Evolutionary conservation across 108 stramenopile species (phyloP).

Genomic region (Mayamaea pseudoterrestris): DNA sequence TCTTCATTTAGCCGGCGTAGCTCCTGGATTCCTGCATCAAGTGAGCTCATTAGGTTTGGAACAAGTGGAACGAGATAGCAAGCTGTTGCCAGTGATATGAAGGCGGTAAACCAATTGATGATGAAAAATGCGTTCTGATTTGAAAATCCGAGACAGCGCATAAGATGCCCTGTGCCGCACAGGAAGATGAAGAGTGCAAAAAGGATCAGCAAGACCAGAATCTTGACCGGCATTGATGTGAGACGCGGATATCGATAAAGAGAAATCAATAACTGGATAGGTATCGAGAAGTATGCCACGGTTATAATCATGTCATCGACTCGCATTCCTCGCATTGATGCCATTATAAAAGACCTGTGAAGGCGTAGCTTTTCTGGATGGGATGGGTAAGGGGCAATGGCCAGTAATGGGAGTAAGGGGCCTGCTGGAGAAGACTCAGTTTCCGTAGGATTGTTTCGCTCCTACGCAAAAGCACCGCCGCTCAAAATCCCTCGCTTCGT

Average conservation of each 20-base stretch:
- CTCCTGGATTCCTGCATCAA: constrained; percentile 13
- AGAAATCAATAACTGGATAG: constrained; percentile 28
- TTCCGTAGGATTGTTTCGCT: too few relatives aligned
- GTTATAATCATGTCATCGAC: constrained; percentile 26
- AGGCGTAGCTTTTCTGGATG: too few relatives aligned
- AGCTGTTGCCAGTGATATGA: constrained; percentile 23
- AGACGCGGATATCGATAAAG: constrained; percentile 25
- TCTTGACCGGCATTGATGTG: constrained; percentile 15
- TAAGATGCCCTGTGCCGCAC: constrained; percentile 34
- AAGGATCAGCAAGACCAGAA: constrained; percentile 19
- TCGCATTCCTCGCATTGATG: constrained; percentile 3
- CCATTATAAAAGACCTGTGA: too few relatives aligned
- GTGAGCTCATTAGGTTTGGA: constrained; percentile 14
- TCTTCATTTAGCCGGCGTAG: constrained; percentile 8
- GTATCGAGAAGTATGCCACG: constrained; percentile 42
- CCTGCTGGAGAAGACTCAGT: too few relatives aligned
- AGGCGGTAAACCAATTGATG: constrained; percentile 24
- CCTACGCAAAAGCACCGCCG: too few relatives aligned
- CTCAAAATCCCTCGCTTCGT: too few relatives aligned
- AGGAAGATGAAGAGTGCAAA: constrained; percentile 43
- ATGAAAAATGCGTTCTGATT: too few relatives aligned
- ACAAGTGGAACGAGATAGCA: constrained; percentile 32
- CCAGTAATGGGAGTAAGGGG: too few relatives aligned
- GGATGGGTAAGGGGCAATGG: too few relatives aligned
- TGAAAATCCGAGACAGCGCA: constrained; percentile 20